Evolutionary conservation across 164 flowering plant species (phyloP).

Genomic region (Nymphaea colorata): DNA sequence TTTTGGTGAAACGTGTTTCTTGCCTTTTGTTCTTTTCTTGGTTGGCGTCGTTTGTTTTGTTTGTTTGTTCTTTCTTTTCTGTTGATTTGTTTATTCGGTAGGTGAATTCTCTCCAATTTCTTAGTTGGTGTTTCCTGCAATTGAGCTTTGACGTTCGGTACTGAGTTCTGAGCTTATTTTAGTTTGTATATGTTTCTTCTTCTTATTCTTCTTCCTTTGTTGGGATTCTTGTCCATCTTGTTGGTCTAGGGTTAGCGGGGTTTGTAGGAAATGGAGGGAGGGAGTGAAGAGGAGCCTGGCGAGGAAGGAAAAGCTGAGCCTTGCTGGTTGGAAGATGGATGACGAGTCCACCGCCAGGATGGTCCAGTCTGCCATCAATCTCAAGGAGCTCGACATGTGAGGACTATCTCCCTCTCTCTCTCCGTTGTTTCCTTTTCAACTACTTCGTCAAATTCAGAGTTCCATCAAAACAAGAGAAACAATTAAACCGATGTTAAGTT

Average conservation of each 20-base stretch:
- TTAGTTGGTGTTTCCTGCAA: background rate
- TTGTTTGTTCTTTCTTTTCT: background rate
- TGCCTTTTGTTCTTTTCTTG: background rate
- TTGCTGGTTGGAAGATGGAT: slow-evolving; percentile 84
- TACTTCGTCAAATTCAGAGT: no score
- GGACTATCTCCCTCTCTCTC: slow-evolving; percentile 6
- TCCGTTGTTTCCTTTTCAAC: background rate
- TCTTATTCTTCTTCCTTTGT: background rate
- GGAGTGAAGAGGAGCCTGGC: slow-evolving; percentile 74
- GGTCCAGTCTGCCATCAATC: slow-evolving; percentile 48
- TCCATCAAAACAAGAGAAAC: no score
- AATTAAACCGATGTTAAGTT: no score
- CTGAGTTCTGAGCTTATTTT: no score
- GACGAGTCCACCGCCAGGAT: slow-evolving; percentile 77
- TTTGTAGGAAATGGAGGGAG: slow-evolving; percentile 78
- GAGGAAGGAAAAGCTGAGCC: slow-evolving; percentile 53
- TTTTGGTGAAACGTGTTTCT: no score
- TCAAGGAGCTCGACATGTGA: slow-evolving; percentile 91
- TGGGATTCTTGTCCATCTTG: background rate
- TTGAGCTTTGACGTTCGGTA: no score
- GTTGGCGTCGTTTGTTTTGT: background rate
- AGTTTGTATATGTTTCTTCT: no score
- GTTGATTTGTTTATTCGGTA: no score
- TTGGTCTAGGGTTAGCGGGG: slow-evolving; percentile 20
- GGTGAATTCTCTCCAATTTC: background rate